phyloP scores from a whole-genome alignment of 1,284 basidiomycete genomes.

The Cryptococcus deneoformans region DNA sequence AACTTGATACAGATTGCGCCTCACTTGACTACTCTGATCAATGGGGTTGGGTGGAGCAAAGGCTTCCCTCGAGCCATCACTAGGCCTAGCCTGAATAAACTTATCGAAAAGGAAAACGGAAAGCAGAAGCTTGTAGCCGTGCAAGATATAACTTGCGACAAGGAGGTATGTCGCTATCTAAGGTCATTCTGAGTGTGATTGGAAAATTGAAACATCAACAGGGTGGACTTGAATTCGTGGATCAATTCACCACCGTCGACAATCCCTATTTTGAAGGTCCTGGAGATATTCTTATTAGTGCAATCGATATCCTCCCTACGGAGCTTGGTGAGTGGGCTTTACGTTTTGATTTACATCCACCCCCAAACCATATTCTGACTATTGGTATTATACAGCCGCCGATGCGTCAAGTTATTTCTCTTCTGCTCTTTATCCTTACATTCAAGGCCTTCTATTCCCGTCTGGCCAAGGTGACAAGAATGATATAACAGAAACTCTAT shows the following conservation, averaged over 20 bases:
- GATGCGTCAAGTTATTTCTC: conserved; percentile 80
- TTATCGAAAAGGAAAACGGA: conserved; percentile 54
- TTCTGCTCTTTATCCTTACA: conserved; percentile 62
- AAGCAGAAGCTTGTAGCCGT: conserved; percentile 58
- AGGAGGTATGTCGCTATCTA: conserved; percentile 56
- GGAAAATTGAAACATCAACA: conserved; percentile 30
- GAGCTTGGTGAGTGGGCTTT: conserved; percentile 59
- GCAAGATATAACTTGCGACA: conserved; percentile 83
- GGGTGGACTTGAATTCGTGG: conserved; percentile 82
- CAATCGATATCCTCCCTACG: conserved; percentile 83
- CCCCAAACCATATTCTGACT: background rate
- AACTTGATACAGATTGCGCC: conserved; percentile 64
- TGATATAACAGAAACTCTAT: conserved; percentile 53
- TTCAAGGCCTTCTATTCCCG: conserved; percentile 52
- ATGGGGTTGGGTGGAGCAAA: conserved; percentile 78
- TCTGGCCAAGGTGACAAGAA: conserved; percentile 34
- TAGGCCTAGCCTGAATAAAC: conserved; percentile 58
- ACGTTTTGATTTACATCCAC: too few species aligned
- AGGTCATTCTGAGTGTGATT: background rate
- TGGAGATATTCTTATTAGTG: conserved; percentile 66
- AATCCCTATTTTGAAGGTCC: conserved; percentile 64
- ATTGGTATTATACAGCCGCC: conserved; percentile 29
- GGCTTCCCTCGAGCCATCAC: conserved; percentile 75
- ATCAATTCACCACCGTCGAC: conserved; percentile 67
- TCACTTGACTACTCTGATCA: conserved; percentile 75